Percentiles rank a stretch among this genome's conserved stretches.
Evolutionary conservation across 2,329 filamentous ascomycete species (phyloP).

Genomic region (Ascochyta rabiei): DNA sequence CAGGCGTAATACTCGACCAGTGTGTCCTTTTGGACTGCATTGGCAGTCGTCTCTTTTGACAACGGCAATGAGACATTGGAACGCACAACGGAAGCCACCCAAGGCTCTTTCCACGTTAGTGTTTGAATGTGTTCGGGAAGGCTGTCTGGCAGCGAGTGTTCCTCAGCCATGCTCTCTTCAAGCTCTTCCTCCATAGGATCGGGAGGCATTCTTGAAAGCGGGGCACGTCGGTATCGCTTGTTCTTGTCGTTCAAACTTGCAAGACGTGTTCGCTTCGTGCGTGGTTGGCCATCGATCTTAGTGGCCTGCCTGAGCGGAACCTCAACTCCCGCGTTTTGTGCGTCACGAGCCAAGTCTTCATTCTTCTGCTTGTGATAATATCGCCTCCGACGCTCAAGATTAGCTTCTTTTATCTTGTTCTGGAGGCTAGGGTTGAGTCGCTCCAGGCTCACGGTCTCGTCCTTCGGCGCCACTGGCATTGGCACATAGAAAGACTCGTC

Average conservation of each 20-base stretch:
- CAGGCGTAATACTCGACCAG: background rate
- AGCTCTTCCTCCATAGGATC: conserved; percentile 17
- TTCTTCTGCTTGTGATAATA: conserved; percentile 26
- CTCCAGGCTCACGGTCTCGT: conserved; percentile 36
- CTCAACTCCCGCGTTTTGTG: conserved; percentile 30
- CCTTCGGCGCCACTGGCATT: conserved; percentile 31
- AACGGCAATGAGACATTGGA: background rate
- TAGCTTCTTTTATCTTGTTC: conserved; percentile 27
- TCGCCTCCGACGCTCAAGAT: conserved; percentile 17
- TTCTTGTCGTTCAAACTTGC: conserved; percentile 38
- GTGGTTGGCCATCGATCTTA: conserved; percentile 11
- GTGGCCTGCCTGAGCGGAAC: conserved; percentile 15
- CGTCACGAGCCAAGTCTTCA: conserved; percentile 25
- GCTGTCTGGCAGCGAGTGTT: background rate
- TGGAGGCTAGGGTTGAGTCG: conserved; percentile 28
- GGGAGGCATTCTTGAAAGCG: conserved; percentile 6
- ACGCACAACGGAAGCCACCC: background rate
- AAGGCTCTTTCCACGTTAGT: background rate
- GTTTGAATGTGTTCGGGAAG: background rate
- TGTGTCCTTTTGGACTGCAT: background rate
- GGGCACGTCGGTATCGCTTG: conserved; percentile 25
- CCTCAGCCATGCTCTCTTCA: conserved; percentile 9
- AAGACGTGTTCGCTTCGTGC: conserved; percentile 28
- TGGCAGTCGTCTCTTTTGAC: background rate
- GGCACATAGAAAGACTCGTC: conserved; percentile 28